Evolutionary conservation across 2,329 filamentous ascomycete species (phyloP).

Genomic region (Cladophialophora psammophila): DNA sequence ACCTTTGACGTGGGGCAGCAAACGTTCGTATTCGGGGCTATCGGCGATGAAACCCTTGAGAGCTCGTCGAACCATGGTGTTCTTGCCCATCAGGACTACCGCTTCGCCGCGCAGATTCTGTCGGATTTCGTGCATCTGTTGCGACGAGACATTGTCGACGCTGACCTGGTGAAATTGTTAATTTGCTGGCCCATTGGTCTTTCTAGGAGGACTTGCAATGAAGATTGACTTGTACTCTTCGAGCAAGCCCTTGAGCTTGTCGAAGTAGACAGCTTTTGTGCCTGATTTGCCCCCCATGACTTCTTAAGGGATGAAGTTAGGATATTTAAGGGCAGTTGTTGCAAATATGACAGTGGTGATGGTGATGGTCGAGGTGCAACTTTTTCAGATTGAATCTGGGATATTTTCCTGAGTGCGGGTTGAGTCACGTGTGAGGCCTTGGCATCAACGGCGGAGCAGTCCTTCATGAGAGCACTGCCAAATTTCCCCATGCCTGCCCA

Average conservation of each 20-base stretch:
- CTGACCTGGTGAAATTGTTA: slow-evolving; percentile 56
- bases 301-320: slow-evolving; percentile 93
- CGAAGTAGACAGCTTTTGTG: slow-evolving; percentile 98
- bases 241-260: slow-evolving; percentile 97
- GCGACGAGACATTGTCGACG: slow-evolving; percentile 95
- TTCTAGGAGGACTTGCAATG: slow-evolving; percentile 66
- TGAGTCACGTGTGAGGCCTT: slow-evolving; percentile 20
- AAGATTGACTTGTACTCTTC: slow-evolving; percentile 98
- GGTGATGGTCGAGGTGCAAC: slow-evolving; percentile 30
- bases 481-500: neutral
- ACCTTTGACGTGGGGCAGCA: slow-evolving; percentile 92
- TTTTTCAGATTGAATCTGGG: slow-evolving; percentile 22
- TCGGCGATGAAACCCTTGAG: slow-evolving; percentile 93
- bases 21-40: slow-evolving; percentile 95
- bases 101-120: slow-evolving; percentile 85
- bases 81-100: slow-evolving; percentile 99
- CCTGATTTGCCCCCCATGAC: slow-evolving; percentile 97
- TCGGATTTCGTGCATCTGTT: slow-evolving; percentile 99
- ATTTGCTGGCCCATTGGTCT: neutral
- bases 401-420: slow-evolving; percentile 16
- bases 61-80: slow-evolving; percentile 99
- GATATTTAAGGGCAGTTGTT: slow-evolving; percentile 85
- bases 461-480: neutral
- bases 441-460: slow-evolving; percentile 23
- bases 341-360: slow-evolving; percentile 41